These are phyloP conservation scores for Termitomyces titanicus DNA, from an alignment of 768 basidiomycete genomes.

Conservation along the genomic window DNA sequence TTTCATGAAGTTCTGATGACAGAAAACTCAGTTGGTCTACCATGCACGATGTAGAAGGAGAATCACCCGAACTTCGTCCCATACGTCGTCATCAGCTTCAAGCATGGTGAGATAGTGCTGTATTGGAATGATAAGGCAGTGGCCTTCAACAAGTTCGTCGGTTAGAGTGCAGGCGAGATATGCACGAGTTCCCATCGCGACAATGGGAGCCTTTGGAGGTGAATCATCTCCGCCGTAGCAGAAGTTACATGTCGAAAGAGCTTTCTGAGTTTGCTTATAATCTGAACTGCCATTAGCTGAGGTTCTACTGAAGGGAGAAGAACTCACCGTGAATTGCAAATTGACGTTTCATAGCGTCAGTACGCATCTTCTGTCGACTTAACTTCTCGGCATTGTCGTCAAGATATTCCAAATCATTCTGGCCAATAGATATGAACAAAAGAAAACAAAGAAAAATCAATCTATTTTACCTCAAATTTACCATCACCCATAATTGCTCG, in stretches of 20 bases:
- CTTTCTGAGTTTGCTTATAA: constrained; percentile 93
- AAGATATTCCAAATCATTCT: constrained; percentile 91
- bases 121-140: constrained; percentile 93
- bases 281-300: constrained; percentile 44
- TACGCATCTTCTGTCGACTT: constrained; percentile 91
- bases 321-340: constrained; percentile 89
- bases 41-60: not conserved
- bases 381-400: constrained; percentile 96
- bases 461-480: constrained; percentile 67
- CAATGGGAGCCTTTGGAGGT: constrained; percentile 79
- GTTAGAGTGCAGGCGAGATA: constrained; percentile 88
- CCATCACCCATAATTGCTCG: constrained; percentile 83
- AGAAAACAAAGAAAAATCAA: not conserved
- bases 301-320: not conserved
- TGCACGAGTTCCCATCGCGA: constrained; percentile 86
- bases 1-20: constrained; percentile 72
- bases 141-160: constrained; percentile 89
- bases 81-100: constrained; percentile 95
- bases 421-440: not conserved
- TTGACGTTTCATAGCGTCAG: constrained; percentile 93
- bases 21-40: not conserved
- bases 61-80: constrained; percentile 92
- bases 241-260: constrained; percentile 77
- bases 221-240: constrained; percentile 94
- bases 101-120: constrained; percentile 90